phyloP scores from a whole-genome alignment of 352 stramenopile genomes.

The Phytophthora constricta region DNA sequence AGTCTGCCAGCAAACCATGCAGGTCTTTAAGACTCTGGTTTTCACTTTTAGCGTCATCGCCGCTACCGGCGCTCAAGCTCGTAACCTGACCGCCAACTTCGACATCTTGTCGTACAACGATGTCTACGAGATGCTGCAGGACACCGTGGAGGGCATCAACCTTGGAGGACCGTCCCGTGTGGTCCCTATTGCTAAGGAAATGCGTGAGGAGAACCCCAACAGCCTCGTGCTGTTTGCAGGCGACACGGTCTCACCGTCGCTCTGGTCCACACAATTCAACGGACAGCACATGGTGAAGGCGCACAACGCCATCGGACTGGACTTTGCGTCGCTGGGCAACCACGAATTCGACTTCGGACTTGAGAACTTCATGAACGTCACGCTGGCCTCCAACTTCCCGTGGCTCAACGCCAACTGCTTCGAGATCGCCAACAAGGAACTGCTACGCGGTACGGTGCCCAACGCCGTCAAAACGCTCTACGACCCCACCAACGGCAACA shows the following conservation, averaged over 20 bases:
- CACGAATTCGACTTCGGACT: conserved; percentile 86
- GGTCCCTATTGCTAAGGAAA: conserved; percentile 64
- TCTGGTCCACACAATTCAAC: conserved; percentile 83
- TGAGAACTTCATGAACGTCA: conserved; percentile 79
- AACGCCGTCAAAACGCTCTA: conserved; percentile 60
- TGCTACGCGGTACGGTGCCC: conserved; percentile 62
- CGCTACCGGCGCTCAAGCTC: conserved; percentile 18
- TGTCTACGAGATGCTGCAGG: conserved; percentile 82
- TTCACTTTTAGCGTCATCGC: conserved; percentile 16
- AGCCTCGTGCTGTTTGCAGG: conserved; percentile 80
- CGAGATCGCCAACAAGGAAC: conserved; percentile 45
- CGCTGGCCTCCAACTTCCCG: conserved; percentile 56
- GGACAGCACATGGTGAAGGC: conserved; percentile 83
- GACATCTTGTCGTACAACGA: conserved; percentile 83
- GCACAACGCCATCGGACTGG: conserved; percentile 76
- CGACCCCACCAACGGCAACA: conserved; percentile 42
- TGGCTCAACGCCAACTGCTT: conserved; percentile 85
- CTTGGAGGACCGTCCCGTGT: conserved; percentile 78
- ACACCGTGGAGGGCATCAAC: conserved; percentile 66
- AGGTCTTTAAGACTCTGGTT: conserved; percentile 27
- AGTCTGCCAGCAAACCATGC: conserved; percentile 14
- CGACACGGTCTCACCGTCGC: conserved; percentile 83
- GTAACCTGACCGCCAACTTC: conserved; percentile 55
- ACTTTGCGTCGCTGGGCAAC: conserved; percentile 80
- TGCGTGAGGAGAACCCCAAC: conserved; percentile 65